Evolutionary conservation across 2,329 filamentous ascomycete species (phyloP).

Genomic region (Aspergillus sp.): DNA sequence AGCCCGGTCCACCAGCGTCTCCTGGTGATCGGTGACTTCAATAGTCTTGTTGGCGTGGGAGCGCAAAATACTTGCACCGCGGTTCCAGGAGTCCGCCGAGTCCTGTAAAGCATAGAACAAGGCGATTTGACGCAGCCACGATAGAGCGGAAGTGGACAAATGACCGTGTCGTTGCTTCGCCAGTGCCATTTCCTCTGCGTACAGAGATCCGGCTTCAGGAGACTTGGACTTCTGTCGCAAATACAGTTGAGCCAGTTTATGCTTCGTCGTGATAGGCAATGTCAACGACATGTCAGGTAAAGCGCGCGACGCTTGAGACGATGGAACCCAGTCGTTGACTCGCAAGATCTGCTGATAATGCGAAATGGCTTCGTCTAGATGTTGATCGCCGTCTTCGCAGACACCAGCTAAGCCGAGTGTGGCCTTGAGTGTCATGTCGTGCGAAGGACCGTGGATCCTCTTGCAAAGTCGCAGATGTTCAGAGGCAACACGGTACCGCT

Average conservation of each 20-base stretch:
- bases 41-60: constrained; percentile 38
- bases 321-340: constrained; percentile 30
- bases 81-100: constrained; percentile 32
- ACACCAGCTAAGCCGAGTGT: constrained; percentile 38
- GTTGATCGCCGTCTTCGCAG: constrained; percentile 40
- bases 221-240: constrained; percentile 34
- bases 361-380: constrained; percentile 39
- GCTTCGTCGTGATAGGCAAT: constrained; percentile 43
- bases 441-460: constrained; percentile 30
- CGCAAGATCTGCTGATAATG: constrained; percentile 45
- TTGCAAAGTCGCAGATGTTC: constrained; percentile 45
- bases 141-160: constrained; percentile 42
- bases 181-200: constrained; percentile 39
- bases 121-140: constrained; percentile 39
- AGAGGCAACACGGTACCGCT: constrained; percentile 42
- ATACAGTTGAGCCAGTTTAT: constrained; percentile 45
- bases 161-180: constrained; percentile 40
- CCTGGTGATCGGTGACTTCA: constrained; percentile 33
- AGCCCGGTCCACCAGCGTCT: constrained; percentile 41
- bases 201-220: constrained; percentile 33
- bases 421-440: constrained; percentile 32
- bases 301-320: constrained; percentile 20
- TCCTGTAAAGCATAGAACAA: constrained; percentile 36
- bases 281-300: constrained; percentile 30
- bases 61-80: constrained; percentile 36